These are phyloP conservation scores for Kuraishia capsulata DNA, from an alignment of 805 yeast species.

Conservation along the genomic window DNA sequence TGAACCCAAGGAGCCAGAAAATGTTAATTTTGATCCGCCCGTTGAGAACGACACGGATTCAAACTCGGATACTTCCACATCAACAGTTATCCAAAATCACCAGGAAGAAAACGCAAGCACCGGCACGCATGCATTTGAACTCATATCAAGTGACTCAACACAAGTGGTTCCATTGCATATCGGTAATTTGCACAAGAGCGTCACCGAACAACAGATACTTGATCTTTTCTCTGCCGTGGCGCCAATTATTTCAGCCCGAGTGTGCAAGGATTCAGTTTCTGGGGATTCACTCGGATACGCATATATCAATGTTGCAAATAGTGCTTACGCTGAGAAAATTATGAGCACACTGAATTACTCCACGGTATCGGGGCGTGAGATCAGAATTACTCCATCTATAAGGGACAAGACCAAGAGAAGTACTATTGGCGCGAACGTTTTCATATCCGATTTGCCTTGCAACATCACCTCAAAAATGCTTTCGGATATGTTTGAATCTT, in stretches of 20 bases:
- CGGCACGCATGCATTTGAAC: no score
- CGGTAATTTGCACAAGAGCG: not conserved
- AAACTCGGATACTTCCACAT: no score
- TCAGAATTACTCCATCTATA: conserved; percentile 47
- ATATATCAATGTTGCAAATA: conserved; percentile 50
- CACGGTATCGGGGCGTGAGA: conserved; percentile 28
- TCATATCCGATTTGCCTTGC: conserved; percentile 35
- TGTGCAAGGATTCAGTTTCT: conserved; percentile 46
- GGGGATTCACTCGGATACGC: conserved; percentile 63
- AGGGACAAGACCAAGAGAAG: conserved; percentile 31
- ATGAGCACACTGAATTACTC: conserved; percentile 48
- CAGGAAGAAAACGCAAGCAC: no score
- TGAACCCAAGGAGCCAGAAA: no score
- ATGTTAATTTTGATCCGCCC: no score
- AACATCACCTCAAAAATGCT: conserved; percentile 19
- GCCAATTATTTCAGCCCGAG: conserved; percentile 34
- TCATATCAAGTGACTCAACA: not conserved
- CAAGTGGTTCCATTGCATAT: not conserved
- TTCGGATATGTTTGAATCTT: conserved; percentile 17
- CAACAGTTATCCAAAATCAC: no score
- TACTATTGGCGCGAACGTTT: conserved; percentile 39
- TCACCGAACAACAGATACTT: not conserved
- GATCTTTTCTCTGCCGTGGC: not conserved
- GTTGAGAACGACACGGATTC: no score
- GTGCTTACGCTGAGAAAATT: conserved; percentile 45